A percentile compares a stretch with the other conserved stretches of the same genome.
These are phyloP conservation scores for Paecilomyces fulvus DNA, from an alignment of 2,329 filamentous ascomycete species.

Conservation along the genomic window DNA sequence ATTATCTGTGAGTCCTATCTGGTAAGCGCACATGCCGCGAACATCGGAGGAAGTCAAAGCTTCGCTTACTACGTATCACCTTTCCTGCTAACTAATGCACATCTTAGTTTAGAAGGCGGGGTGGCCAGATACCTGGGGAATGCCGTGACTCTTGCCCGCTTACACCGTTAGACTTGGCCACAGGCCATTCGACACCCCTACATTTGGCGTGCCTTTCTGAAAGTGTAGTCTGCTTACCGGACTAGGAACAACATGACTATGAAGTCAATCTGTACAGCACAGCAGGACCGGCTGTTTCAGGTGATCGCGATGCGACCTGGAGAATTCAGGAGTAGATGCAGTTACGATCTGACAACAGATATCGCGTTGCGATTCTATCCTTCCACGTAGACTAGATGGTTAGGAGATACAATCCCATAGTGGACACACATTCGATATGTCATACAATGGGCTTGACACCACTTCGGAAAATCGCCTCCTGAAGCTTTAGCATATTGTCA, in stretches of 20 bases:
- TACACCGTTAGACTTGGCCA: not conserved
- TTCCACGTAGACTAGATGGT: not conserved
- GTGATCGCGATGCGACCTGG: not conserved
- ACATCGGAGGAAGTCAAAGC: not conserved
- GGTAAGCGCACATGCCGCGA: not conserved
- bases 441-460: not conserved
- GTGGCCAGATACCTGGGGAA: not conserved
- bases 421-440: not conserved
- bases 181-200: not conserved
- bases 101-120: not conserved
- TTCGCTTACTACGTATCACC: not conserved
- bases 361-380: not conserved
- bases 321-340: not conserved
- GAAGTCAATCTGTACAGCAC: not conserved
- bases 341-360: not conserved
- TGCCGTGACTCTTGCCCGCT: not conserved
- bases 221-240: not conserved
- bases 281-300: not conserved
- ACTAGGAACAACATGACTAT: not conserved
- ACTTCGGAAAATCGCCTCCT: not conserved
- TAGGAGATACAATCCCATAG: not conserved
- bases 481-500: not conserved
- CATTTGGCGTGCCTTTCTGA: not conserved
- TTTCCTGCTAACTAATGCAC: not conserved
- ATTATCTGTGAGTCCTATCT: not conserved